A percentile compares a stretch with the other conserved stretches of the same genome.
phyloP scores from a whole-genome alignment of 495 filamentous ascomycete species.

The Penicillium pulvis region DNA sequence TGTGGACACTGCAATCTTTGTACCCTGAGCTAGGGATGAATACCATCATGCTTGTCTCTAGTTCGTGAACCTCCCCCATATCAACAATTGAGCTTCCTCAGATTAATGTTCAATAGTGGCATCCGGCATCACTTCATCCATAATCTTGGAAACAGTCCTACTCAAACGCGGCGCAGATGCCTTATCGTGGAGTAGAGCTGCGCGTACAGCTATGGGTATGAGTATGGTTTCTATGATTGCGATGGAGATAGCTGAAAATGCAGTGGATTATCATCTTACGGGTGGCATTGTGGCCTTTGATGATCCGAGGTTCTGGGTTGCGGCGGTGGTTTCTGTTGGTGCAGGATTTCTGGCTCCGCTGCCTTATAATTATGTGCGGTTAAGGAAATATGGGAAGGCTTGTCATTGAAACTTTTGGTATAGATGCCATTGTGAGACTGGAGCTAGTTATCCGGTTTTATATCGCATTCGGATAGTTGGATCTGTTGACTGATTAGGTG shows the following conservation, averaged over 20 bases:
- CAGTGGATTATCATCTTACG: conserved; percentile 50
- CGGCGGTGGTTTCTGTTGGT: conserved; percentile 36
- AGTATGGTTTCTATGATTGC: conserved; percentile 51
- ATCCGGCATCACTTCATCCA: conserved; percentile 44
- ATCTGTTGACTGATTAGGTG: too few species aligned
- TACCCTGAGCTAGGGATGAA: conserved; percentile 40
- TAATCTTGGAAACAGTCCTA: conserved; percentile 46
- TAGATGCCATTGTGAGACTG: too few species aligned
- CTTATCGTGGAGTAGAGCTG: conserved; percentile 38
- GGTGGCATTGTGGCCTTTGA: conserved; percentile 39
- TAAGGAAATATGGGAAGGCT: conserved; percentile 43
- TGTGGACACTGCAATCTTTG: conserved; percentile 41
- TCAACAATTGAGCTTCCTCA: conserved; percentile 3
- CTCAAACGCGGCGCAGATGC: conserved; percentile 43
- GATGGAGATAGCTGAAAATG: conserved; percentile 49
- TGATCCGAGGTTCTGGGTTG: conserved; percentile 38
- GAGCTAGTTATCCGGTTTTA: too few species aligned
- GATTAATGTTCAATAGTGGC: conserved; percentile 32
- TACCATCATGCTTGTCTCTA: conserved; percentile 42
- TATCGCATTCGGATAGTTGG: too few species aligned
- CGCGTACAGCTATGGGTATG: conserved; percentile 50
- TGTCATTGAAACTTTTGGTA: conserved; percentile 34
- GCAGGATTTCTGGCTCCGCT: conserved; percentile 49
- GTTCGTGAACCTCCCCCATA: conserved; percentile 18
- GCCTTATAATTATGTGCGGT: conserved; percentile 49